These are phyloP conservation scores for Plasmodium cynomolgi DNA, from an alignment of 169 alveolate species.

Conservation along the genomic window DNA sequence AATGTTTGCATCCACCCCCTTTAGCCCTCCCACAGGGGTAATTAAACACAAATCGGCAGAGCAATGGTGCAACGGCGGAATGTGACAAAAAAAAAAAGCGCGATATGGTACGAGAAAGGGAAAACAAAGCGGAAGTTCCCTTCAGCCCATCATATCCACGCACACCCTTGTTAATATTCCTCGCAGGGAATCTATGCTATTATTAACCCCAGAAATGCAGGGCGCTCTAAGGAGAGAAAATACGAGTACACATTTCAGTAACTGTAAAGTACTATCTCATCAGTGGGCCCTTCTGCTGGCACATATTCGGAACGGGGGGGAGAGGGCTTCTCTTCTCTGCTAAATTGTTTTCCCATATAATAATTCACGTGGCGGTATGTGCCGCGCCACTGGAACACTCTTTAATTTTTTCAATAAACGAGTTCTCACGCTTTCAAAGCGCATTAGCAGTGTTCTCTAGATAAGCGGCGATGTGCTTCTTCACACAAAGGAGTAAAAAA, in stretches of 20 bases:
- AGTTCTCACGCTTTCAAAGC: background rate
- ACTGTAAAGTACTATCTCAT: background rate
- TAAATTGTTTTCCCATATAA: background rate
- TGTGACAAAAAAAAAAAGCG: background rate
- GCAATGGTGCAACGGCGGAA: background rate
- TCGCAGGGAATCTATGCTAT: background rate
- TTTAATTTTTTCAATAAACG: background rate
- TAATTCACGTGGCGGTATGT: background rate
- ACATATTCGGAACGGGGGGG: background rate
- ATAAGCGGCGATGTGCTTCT: background rate
- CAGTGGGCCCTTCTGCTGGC: background rate
- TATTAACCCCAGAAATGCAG: background rate
- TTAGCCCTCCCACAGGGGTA: background rate
- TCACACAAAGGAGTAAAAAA: background rate
- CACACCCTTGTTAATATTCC: background rate
- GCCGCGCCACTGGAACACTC: background rate
- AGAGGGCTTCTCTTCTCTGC: background rate
- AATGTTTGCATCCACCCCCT: slow-evolving; percentile 2
- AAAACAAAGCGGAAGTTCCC: background rate
- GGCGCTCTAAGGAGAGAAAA: background rate
- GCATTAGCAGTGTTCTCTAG: background rate
- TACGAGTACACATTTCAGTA: background rate
- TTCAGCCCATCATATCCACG: background rate
- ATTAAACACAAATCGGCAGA: background rate
- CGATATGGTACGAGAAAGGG: background rate